Evolutionary conservation across 768 basidiomycete genomes (phyloP).

Genomic region (Lactifluus hygrophoroides): DNA sequence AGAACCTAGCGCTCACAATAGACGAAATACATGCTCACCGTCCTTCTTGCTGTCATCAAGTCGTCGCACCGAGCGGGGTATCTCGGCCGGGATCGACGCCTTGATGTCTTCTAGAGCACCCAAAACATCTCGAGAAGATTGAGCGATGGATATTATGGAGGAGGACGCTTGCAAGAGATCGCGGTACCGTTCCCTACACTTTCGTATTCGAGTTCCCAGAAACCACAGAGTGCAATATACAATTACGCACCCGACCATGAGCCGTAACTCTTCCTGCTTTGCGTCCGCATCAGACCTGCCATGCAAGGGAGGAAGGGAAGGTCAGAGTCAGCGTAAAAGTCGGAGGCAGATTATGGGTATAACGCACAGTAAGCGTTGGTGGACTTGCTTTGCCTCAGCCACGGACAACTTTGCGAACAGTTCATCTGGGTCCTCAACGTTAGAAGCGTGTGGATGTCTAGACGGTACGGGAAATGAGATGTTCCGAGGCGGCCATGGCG

Average conservation of each 20-base stretch:
- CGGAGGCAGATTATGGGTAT: neutral
- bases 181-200: conserved; percentile 80
- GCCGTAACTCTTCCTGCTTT: conserved; percentile 78
- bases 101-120: conserved; percentile 57
- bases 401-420: conserved; percentile 66
- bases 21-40: conserved; percentile 10
- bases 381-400: conserved; percentile 55
- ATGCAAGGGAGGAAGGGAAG: neutral
- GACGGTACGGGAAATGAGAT: neutral
- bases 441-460: neutral
- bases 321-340: neutral
- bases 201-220: conserved; percentile 38
- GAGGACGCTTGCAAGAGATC: conserved; percentile 81
- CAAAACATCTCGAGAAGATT: conserved; percentile 57
- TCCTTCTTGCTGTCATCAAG: conserved; percentile 8
- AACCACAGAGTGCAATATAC: neutral
- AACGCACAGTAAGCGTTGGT: conserved; percentile 58
- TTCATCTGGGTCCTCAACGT: conserved; percentile 55
- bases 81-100: conserved; percentile 34
- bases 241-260: conserved; percentile 84
- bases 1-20: neutral
- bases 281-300: conserved; percentile 57
- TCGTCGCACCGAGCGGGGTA: conserved; percentile 4
- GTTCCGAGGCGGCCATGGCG: conserved; percentile 15
- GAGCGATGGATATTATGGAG: conserved; percentile 69